Evolutionary conservation across 1,284 basidiomycete species (phyloP).

Genomic region (Trichosporon asahii): DNA sequence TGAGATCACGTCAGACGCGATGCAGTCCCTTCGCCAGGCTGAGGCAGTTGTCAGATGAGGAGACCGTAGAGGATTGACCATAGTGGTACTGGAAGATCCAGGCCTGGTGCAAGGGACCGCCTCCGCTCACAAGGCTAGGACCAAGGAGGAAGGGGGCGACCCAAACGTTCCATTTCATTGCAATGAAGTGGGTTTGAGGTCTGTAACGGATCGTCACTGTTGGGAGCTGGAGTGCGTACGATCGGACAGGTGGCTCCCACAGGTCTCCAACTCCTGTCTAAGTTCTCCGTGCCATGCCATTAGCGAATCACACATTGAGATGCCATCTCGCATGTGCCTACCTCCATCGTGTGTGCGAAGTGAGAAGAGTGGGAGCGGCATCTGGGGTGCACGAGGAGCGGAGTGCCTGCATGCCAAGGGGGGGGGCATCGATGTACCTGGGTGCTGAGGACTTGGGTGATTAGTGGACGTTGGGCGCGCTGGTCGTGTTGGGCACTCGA

Average conservation of each 20-base stretch:
- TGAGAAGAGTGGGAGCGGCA: background rate
- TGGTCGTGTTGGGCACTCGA: no score
- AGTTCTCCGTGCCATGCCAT: background rate
- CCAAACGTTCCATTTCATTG: constrained; percentile 1
- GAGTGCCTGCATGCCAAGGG: background rate
- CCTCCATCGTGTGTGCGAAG: background rate
- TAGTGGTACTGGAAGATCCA: background rate
- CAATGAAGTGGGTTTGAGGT: background rate
- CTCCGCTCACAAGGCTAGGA: background rate
- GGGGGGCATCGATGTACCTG: background rate
- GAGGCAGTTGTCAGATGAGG: background rate
- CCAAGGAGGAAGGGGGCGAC: background rate
- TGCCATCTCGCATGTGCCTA: background rate
- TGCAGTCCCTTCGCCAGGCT: background rate
- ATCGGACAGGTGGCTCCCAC: background rate
- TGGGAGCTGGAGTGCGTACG: background rate
- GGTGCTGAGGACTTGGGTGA: background rate
- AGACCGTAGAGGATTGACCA: no score
- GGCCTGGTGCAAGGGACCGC: background rate
- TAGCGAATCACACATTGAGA: background rate
- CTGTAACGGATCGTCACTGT: background rate
- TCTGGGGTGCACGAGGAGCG: background rate
- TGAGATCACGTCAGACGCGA: background rate
- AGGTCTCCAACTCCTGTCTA: background rate
- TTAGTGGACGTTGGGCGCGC: background rate